Percentiles rank a stretch among this genome's conserved stretches.
Conservation (phyloP, 1,139 yeast species). For the Chernovozyma sophiae-reginae region DNA sequence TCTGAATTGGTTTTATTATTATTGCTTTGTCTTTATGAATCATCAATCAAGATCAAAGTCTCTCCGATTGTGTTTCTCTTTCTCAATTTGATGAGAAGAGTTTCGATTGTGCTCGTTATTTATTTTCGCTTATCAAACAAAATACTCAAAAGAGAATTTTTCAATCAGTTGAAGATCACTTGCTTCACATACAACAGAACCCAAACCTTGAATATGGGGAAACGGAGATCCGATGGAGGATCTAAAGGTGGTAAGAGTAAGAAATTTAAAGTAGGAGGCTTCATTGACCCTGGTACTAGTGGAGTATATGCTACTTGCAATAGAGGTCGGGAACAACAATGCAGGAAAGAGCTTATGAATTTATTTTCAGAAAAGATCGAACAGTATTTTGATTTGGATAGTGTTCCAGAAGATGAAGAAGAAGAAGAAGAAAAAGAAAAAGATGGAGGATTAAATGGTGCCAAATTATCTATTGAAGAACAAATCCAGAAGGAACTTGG, state of each 20-base stretch:
- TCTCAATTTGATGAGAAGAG: too few relatives aligned
- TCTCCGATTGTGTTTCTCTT: too few relatives aligned
- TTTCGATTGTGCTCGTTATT: too few relatives aligned
- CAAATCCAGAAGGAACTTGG: constrained; percentile 66
- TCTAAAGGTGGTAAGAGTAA: constrained; percentile 19
- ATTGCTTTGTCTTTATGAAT: too few relatives aligned
- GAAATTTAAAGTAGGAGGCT: constrained; percentile 46
- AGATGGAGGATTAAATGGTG: constrained; percentile 13
- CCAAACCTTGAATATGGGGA: too few relatives aligned
- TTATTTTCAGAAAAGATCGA: constrained; percentile 55
- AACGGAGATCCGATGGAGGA: constrained; percentile 18
- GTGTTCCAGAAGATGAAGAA: constrained; percentile 25
- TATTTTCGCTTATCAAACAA: too few relatives aligned
- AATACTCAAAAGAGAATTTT: too few relatives aligned
- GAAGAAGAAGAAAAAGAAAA: constrained; percentile 26
- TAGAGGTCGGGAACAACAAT: constrained; percentile 70
- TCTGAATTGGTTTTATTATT: too few relatives aligned
- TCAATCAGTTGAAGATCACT: too few relatives aligned
- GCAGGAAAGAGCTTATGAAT: constrained; percentile 66
- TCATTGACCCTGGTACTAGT: constrained; percentile 73
- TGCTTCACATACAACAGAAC: too few relatives aligned
- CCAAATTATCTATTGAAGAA: constrained; percentile 63
- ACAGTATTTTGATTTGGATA: constrained; percentile 45
- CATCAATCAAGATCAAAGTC: too few relatives aligned
- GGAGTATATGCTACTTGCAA: constrained; percentile 87